phyloP scores from a whole-genome alignment of 495 filamentous ascomycete species.

The Bacidia rubella region DNA sequence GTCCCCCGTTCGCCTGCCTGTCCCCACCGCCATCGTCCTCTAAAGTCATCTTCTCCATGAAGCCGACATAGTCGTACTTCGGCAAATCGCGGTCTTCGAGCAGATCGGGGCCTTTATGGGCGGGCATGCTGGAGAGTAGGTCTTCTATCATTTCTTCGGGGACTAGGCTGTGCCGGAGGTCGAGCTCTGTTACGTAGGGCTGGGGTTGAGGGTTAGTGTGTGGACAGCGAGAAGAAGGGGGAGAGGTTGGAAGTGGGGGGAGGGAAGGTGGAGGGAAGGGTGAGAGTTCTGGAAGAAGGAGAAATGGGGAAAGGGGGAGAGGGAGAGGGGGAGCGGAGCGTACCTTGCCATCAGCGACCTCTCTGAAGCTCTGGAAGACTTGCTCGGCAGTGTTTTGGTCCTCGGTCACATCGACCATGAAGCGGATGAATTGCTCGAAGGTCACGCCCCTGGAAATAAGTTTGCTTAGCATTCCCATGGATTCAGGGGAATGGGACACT shows the following conservation, averaged over 20 bases:
- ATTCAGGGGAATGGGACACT: too few relatives aligned
- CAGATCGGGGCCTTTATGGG: constrained; percentile 64
- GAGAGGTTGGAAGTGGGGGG: neutral
- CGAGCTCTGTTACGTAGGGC: constrained; percentile 95
- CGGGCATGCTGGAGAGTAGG: constrained; percentile 72
- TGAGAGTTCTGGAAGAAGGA: neutral
- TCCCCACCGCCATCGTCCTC: constrained; percentile 1
- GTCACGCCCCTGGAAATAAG: constrained; percentile 38
- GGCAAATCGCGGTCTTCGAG: constrained; percentile 59
- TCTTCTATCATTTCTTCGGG: constrained; percentile 93
- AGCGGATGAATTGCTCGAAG: constrained; percentile 97
- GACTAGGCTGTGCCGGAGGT: constrained; percentile 84
- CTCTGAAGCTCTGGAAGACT: constrained; percentile 89
- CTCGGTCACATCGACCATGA: constrained; percentile 98
- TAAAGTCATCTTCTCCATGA: constrained; percentile 67
- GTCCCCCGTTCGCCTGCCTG: neutral
- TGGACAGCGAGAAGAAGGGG: neutral
- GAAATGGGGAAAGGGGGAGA: neutral
- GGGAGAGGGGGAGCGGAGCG: neutral
- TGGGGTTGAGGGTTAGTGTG: constrained; percentile 14
- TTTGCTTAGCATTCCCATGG: neutral
- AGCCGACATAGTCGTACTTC: constrained; percentile 85
- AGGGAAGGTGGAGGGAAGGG: neutral
- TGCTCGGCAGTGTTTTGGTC: constrained; percentile 98
- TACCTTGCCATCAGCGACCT: constrained; percentile 93